phyloP scores from a whole-genome alignment of 1,284 basidiomycete genomes.

The Cronartium ribicola region DNA sequence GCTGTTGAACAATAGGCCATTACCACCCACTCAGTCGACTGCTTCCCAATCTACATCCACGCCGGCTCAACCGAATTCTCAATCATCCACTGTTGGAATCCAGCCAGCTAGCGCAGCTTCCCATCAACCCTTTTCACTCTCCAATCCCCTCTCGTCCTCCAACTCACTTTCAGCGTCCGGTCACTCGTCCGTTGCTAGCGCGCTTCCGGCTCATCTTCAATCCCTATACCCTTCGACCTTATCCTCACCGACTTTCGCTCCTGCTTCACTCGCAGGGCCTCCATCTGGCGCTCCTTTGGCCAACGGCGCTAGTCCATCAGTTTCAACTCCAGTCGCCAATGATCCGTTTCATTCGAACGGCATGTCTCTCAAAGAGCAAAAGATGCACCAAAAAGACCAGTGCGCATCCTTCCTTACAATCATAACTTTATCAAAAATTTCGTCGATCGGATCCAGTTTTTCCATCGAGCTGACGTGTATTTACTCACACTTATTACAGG shows the following conservation, averaged over 20 bases:
- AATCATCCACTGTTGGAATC: background rate
- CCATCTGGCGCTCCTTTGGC: background rate
- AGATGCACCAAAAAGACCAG: conserved; percentile 42
- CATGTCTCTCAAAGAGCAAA: conserved; percentile 30
- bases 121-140: background rate
- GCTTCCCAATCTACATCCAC: background rate
- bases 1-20: background rate
- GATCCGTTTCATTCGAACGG: conserved; percentile 19
- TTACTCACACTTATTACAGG: conserved; percentile 54
- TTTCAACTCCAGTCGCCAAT: background rate
- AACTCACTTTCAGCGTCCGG: too few species aligned
- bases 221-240: background rate
- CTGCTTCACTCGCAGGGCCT: background rate
- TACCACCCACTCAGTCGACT: background rate
- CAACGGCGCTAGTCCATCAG: conserved; percentile 1
- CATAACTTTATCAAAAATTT: background rate
- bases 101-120: background rate
- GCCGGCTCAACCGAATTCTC: background rate
- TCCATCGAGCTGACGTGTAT: background rate
- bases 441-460: background rate
- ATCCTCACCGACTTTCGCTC: background rate
- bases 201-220: background rate
- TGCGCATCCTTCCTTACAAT: background rate
- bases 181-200: background rate
- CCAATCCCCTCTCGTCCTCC: background rate